phyloP scores from a whole-genome alignment of 192 early-diverging fungal species.

The Coemansia aciculifera region DNA sequence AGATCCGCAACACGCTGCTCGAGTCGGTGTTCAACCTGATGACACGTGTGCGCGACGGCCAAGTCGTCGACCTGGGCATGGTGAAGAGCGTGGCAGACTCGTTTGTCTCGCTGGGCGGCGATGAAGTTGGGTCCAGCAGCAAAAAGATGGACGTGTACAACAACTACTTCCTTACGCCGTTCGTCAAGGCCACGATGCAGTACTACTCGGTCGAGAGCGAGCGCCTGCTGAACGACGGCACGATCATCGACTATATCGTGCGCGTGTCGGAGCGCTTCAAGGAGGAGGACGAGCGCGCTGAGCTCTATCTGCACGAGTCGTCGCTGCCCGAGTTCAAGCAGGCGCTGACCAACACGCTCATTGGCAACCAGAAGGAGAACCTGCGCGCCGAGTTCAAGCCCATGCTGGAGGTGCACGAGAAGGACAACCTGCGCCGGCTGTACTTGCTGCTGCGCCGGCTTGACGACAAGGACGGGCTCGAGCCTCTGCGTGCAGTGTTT shows the following conservation, averaged over 20 bases:
- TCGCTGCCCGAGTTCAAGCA: constrained; percentile 76
- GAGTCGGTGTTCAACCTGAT: constrained; percentile 61
- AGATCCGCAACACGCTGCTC: constrained; percentile 48
- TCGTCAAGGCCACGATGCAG: constrained; percentile 73
- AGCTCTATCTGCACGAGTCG: constrained; percentile 82
- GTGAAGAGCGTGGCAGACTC: constrained; percentile 90
- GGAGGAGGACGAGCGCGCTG: constrained; percentile 86
- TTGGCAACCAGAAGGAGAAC: constrained; percentile 76
- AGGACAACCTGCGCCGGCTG: constrained; percentile 87
- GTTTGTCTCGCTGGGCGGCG: constrained; percentile 72
- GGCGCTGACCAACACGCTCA: constrained; percentile 83
- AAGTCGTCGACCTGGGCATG: constrained; percentile 81
- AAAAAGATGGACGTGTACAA: constrained; percentile 87
- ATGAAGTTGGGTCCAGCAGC: constrained; percentile 76
- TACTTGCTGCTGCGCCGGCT: constrained; percentile 79
- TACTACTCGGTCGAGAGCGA: constrained; percentile 92
- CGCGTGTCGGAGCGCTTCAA: constrained; percentile 73
- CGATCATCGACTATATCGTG: constrained; percentile 94
- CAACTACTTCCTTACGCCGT: constrained; percentile 82
- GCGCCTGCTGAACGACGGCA: constrained; percentile 86
- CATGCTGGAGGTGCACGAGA: constrained; percentile 83
- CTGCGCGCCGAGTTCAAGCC: constrained; percentile 91
- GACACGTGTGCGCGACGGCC: constrained; percentile 80
- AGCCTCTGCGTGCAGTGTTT: constrained; percentile 75
- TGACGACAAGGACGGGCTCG: constrained; percentile 68